These are phyloP conservation scores for Thalassiosira hispida DNA, from an alignment of 352 stramenopile species.

Conservation along the genomic window DNA sequence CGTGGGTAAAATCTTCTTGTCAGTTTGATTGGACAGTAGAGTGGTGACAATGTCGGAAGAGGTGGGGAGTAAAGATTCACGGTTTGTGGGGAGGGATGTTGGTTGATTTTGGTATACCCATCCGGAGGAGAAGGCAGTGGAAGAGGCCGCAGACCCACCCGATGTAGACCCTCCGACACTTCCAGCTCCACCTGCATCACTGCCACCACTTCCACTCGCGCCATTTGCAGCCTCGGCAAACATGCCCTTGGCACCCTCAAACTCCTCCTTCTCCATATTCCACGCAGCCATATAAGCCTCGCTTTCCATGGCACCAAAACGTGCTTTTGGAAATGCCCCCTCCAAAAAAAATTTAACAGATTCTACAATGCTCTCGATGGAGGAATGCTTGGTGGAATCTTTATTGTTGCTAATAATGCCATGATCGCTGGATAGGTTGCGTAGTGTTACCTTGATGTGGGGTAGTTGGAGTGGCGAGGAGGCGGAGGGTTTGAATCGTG, in stretches of 20 bases:
- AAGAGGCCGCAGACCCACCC: not conserved
- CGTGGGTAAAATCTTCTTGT: conserved; percentile 15
- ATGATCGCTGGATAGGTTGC: conserved; percentile 31
- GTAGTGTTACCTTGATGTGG: conserved; percentile 52
- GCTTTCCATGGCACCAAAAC: conserved; percentile 1
- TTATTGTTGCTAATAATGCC: conserved; percentile 4
- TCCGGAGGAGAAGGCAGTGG: conserved; percentile 22
- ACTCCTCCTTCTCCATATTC: conserved; percentile 42
- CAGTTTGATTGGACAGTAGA: conserved; percentile 16
- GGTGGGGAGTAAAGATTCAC: conserved; percentile 22
- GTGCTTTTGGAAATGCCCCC: conserved; percentile 22
- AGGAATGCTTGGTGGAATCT: too few relatives aligned
- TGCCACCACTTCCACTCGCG: not conserved
- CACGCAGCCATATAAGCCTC: conserved; percentile 38
- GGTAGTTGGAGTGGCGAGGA: conserved; percentile 46
- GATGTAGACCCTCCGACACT: not conserved
- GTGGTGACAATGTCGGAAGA: conserved; percentile 21
- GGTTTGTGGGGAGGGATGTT: not conserved
- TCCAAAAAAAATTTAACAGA: conserved; percentile 50
- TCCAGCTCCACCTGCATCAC: not conserved
- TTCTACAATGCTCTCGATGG: conserved; percentile 26
- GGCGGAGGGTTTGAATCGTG: conserved; percentile 21
- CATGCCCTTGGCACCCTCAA: conserved; percentile 43
- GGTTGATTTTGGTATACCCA: conserved; percentile 38
- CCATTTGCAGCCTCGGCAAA: conserved; percentile 17